Evolutionary conservation across 148 eudicot species (phyloP).

Genomic region (Suaeda aralocaspica): DNA sequence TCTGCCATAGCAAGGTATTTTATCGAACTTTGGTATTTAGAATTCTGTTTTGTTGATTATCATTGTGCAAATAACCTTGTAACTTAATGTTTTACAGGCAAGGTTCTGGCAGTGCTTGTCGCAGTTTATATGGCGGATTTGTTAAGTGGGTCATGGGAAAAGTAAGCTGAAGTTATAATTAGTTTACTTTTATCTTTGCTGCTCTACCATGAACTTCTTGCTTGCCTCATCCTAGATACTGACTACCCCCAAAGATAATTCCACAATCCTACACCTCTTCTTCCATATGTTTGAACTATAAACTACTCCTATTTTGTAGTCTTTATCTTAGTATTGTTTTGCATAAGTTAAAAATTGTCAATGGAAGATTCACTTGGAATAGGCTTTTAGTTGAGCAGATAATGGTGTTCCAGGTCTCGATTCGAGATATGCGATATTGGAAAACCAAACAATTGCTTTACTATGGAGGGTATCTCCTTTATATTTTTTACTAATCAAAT

Average conservation of each 20-base stretch:
- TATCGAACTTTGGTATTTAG: background rate
- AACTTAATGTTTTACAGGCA: slow-evolving; percentile 27
- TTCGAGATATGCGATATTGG: background rate
- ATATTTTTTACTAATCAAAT: too few relatives aligned
- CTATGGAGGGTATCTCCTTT: background rate
- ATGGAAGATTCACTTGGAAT: background rate
- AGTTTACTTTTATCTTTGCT: background rate
- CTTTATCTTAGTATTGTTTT: too few relatives aligned
- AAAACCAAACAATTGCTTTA: background rate
- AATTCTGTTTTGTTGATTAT: background rate
- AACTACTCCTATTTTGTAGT: background rate
- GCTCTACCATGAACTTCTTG: slow-evolving; percentile 2
- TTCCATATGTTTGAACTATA: background rate
- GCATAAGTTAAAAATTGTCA: background rate
- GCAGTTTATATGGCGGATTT: slow-evolving; percentile 78
- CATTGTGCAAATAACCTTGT: background rate
- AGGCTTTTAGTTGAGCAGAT: background rate
- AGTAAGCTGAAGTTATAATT: slow-evolving; percentile 37
- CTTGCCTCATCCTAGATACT: background rate
- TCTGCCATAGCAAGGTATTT: slow-evolving; percentile 92
- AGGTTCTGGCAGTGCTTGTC: slow-evolving; percentile 98
- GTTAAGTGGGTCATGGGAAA: slow-evolving; percentile 97
- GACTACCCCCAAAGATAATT: too few relatives aligned
- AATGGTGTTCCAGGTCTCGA: background rate
- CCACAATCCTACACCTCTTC: too few relatives aligned